Percentiles rank a stretch among this genome's conserved stretches.
Evolutionary conservation across 345 rosid species (phyloP).

Genomic region (Lumnitzera littorea): DNA sequence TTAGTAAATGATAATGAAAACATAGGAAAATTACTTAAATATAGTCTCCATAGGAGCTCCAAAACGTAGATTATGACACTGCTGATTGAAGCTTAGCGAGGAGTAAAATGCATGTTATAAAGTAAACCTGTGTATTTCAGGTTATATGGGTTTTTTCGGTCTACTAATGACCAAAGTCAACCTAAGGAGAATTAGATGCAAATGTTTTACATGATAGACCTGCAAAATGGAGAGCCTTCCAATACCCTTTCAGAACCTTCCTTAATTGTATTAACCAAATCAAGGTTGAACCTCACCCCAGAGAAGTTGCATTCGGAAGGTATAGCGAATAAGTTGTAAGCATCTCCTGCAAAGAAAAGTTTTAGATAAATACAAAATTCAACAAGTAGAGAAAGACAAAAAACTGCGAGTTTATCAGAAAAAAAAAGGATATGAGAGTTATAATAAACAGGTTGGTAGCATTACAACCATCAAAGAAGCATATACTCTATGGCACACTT

Average conservation of each 20-base stretch:
- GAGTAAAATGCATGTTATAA: no score
- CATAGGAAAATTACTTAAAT: no score
- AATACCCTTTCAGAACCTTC: slow-evolving; percentile 43
- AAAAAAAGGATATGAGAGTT: no score
- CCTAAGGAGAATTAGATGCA: background rate
- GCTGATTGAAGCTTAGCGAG: no score
- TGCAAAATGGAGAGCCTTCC: slow-evolving; percentile 42
- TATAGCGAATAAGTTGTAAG: slow-evolving; percentile 72
- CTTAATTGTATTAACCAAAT: slow-evolving; percentile 64
- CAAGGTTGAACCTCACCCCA: slow-evolving; percentile 69
- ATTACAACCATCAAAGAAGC: no score
- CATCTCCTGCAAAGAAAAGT: slow-evolving; percentile 47
- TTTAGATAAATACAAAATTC: background rate
- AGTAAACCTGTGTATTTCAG: no score
- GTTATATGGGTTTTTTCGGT: no score
- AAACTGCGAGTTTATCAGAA: no score
- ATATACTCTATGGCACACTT: no score
- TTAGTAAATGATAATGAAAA: background rate
- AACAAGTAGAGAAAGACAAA: background rate
- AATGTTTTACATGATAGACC: slow-evolving; percentile 33
- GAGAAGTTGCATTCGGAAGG: slow-evolving; percentile 98
- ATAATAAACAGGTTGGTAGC: no score
- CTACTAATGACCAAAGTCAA: background rate
- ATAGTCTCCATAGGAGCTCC: no score
- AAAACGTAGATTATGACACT: no score